Conservation (phyloP, 1,284 basidiomycete genomes). For the Puccinia triticina region DNA sequence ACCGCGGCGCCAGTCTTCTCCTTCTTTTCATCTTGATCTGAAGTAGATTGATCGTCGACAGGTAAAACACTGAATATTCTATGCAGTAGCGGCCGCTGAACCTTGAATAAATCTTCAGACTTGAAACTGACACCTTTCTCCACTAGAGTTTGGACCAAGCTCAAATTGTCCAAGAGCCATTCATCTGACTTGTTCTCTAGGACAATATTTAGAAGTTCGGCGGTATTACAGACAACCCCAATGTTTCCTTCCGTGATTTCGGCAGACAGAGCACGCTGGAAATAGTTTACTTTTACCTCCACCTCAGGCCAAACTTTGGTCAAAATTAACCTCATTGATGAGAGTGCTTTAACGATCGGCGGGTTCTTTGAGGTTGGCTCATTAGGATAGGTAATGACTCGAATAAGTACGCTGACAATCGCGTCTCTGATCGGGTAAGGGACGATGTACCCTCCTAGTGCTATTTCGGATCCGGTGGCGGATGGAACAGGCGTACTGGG, state of each 20-base stretch:
- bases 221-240: conserved; percentile 75
- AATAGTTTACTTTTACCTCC: conserved; percentile 85
- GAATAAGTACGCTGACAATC: conserved; percentile 89
- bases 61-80: conserved; percentile 82
- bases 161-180: conserved; percentile 79
- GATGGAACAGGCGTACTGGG: conserved; percentile 52
- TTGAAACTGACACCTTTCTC: conserved; percentile 75
- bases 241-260: conserved; percentile 75
- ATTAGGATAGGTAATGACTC: conserved; percentile 74
- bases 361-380: conserved; percentile 71
- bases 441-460: conserved; percentile 66
- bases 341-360: conserved; percentile 75
- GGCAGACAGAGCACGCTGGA: conserved; percentile 72
- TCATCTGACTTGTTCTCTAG: conserved; percentile 78
- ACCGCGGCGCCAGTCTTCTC: conserved; percentile 72
- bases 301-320: conserved; percentile 90
- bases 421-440: conserved; percentile 81
- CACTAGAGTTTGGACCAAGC: conserved; percentile 82
- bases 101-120: conserved; percentile 37
- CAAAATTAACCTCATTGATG: conserved; percentile 78
- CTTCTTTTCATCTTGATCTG: conserved; percentile 62
- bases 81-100: conserved; percentile 79
- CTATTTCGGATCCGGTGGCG: conserved; percentile 42
- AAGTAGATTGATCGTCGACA: conserved; percentile 54
- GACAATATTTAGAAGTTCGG: conserved; percentile 86